Evolutionary conservation across 768 basidiomycete genomes (phyloP).

Genomic region (Trametes cinnabarina): DNA sequence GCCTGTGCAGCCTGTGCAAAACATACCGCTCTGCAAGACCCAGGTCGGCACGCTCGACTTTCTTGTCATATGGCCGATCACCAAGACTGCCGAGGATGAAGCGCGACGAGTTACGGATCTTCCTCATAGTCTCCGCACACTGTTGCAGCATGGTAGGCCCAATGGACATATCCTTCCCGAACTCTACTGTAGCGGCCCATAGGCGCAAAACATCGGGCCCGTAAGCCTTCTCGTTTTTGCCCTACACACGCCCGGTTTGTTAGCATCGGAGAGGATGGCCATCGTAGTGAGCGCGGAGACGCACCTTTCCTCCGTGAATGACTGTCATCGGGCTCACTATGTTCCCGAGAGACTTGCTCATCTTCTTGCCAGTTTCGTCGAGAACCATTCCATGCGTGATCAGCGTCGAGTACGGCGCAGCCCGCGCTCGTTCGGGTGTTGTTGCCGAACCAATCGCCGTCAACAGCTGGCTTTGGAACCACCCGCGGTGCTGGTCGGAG

Average conservation of each 20-base stretch:
- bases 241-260: slow-evolving; percentile 35
- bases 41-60: slow-evolving; percentile 47
- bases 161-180: slow-evolving; percentile 84
- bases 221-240: slow-evolving; percentile 69
- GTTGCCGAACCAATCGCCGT: slow-evolving; percentile 64
- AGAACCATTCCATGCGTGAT: slow-evolving; percentile 98
- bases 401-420: slow-evolving; percentile 67
- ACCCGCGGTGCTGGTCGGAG: slow-evolving; percentile 95
- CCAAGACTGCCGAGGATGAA: slow-evolving; percentile 84
- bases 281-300: slow-evolving; percentile 17
- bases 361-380: slow-evolving; percentile 86
- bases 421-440: slow-evolving; percentile 25
- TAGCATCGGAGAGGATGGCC: not conserved
- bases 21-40: slow-evolving; percentile 81
- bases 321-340: slow-evolving; percentile 82
- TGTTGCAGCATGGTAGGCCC: slow-evolving; percentile 76
- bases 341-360: slow-evolving; percentile 98
- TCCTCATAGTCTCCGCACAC: slow-evolving; percentile 71
- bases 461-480: slow-evolving; percentile 95
- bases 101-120: slow-evolving; percentile 80
- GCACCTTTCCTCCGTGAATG: slow-evolving; percentile 72
- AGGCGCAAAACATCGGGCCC: slow-evolving; percentile 85
- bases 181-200: slow-evolving; percentile 92
- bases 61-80: slow-evolving; percentile 34
- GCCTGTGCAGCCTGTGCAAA: slow-evolving; percentile 75